Evolutionary conservation across 1,139 yeast genomes (phyloP).

Genomic region (Debaryomyces singareniensis): DNA sequence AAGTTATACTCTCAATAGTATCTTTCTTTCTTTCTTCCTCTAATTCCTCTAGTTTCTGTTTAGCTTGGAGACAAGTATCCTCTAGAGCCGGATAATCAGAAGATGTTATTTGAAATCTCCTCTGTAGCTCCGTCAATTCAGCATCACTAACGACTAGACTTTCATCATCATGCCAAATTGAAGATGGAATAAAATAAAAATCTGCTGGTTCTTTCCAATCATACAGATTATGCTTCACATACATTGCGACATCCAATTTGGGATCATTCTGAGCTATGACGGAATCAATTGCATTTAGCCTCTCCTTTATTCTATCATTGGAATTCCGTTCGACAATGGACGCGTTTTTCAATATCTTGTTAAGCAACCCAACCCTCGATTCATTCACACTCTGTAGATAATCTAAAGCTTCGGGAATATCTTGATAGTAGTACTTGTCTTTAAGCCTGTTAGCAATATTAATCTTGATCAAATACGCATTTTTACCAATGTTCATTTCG

Average conservation of each 20-base stretch:
- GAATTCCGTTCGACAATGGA: conserved; percentile 56
- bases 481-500: conserved; percentile 84
- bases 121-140: conserved; percentile 62
- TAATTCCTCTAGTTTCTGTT: conserved; percentile 48
- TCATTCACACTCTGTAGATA: conserved; percentile 82
- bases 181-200: conserved; percentile 78
- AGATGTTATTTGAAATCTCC: conserved; percentile 46
- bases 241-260: conserved; percentile 80
- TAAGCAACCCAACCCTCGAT: conserved; percentile 64
- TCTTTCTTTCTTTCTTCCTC: conserved; percentile 28
- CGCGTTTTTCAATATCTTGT: conserved; percentile 64
- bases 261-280: conserved; percentile 72
- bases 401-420: conserved; percentile 86
- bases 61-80: conserved; percentile 37
- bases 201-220: conserved; percentile 87
- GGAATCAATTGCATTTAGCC: conserved; percentile 46
- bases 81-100: conserved; percentile 39
- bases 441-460: conserved; percentile 84
- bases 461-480: conserved; percentile 72
- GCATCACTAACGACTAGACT: conserved; percentile 56
- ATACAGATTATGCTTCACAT: conserved; percentile 71
- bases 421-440: conserved; percentile 90
- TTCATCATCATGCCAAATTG: conserved; percentile 97
- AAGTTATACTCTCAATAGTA: conserved; percentile 23
- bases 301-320: conserved; percentile 45